Conservation (phyloP, 306 rosid genomes). For the Prinsepia uniflora region DNA sequence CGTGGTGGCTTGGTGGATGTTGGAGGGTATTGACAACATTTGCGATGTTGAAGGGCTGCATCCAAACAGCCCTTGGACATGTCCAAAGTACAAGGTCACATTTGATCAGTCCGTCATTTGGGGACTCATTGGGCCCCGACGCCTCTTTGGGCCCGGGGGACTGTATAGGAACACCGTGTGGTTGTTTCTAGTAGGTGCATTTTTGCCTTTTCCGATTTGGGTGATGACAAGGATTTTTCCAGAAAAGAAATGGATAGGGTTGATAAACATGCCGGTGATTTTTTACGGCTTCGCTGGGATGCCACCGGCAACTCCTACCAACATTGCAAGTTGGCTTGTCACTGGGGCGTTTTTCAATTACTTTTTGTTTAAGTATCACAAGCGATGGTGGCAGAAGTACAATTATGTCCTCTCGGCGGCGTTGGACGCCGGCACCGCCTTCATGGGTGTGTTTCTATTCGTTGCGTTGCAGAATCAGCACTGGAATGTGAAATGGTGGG, state of each 20-base stretch:
- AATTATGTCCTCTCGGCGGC: slow-evolving; percentile 89
- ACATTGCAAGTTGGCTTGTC: slow-evolving; percentile 89
- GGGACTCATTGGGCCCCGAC: slow-evolving; percentile 84
- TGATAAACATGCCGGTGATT: slow-evolving; percentile 89
- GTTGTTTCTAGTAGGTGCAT: slow-evolving; percentile 81
- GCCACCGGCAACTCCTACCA: slow-evolving; percentile 97
- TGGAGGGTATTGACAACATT: slow-evolving; percentile 62
- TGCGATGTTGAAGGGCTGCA: slow-evolving; percentile 64
- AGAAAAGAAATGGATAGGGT: slow-evolving; percentile 75
- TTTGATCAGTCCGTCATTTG: slow-evolving; percentile 91
- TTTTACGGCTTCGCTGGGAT: slow-evolving; percentile 88
- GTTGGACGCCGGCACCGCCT: slow-evolving; percentile 90
- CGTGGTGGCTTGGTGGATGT: slow-evolving; percentile 98
- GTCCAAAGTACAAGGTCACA: slow-evolving; percentile 87
- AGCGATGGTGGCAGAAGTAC: slow-evolving; percentile 96
- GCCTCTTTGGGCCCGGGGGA: slow-evolving; percentile 86
- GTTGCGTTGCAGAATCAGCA: slow-evolving; percentile 65
- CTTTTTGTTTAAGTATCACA: slow-evolving; percentile 73
- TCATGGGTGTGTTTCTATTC: slow-evolving; percentile 86
- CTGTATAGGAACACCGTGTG: slow-evolving; percentile 78
- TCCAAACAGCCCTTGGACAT: slow-evolving; percentile 91
- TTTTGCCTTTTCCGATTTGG: slow-evolving; percentile 85
- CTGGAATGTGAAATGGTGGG: slow-evolving; percentile 76
- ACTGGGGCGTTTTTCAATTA: slow-evolving; percentile 85
- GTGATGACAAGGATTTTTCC: slow-evolving; percentile 73